Evolutionary conservation across 306 rosid genomes (phyloP).

Genomic region (Prunus padus): DNA sequence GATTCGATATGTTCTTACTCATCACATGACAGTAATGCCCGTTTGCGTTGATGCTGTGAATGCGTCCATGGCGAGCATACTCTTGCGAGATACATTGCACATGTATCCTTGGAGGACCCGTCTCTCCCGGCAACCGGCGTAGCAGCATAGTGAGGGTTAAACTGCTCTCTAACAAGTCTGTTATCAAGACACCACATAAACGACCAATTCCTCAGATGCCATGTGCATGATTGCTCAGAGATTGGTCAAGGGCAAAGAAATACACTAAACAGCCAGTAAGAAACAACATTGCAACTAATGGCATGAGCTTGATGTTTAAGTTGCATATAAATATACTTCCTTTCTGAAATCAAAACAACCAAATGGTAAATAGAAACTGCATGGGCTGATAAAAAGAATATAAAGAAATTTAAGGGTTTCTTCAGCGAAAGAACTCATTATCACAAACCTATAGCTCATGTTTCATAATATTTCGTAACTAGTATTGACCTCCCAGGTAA

Average conservation of each 20-base stretch:
- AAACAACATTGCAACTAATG: not conserved
- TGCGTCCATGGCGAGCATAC: not conserved
- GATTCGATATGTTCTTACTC: not conserved
- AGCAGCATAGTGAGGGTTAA: not conserved
- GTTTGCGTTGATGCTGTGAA: not conserved
- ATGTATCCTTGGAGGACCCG: not conserved
- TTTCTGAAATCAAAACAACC: not conserved
- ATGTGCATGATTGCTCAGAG: not conserved
- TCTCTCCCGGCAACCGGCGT: not conserved
- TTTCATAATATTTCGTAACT: conserved; percentile 4
- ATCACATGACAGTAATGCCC: not conserved
- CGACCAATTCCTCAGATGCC: not conserved
- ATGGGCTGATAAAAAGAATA: not conserved
- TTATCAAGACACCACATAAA: not conserved
- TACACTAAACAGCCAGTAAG: not conserved
- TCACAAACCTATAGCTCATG: not conserved
- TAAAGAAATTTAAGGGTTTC: not conserved
- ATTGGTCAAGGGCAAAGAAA: not conserved
- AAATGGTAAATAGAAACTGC: not conserved
- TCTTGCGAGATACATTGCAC: not conserved
- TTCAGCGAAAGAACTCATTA: not conserved
- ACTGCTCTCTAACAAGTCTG: not conserved
- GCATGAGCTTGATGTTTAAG: not conserved
- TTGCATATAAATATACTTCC: not conserved
- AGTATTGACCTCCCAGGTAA: conserved; percentile 3